A percentile compares a stretch with the other conserved stretches of the same genome.
Conservation (phyloP, 768 basidiomycete species). For the Kwoniella newhampshirensis region DNA sequence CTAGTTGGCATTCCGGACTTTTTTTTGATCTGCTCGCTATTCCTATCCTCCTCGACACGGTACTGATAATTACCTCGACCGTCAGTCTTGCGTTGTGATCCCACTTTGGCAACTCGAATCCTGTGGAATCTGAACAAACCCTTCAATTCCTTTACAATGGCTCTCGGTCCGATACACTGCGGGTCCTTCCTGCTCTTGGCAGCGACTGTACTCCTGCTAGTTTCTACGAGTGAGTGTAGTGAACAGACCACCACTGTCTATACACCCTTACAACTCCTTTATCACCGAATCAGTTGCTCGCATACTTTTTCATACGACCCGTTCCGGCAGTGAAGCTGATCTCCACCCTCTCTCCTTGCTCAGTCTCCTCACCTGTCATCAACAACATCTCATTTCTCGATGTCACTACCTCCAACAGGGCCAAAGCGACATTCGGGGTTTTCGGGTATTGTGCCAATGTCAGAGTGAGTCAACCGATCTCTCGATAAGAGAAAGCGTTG, state of each 20-base stretch:
- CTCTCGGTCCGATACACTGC: constrained; percentile 25
- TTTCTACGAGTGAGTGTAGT: constrained; percentile 34
- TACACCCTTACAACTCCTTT: not conserved
- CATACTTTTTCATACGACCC: too few relatives aligned
- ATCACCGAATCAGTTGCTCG: not conserved
- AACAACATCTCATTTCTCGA: constrained; percentile 39
- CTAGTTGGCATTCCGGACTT: too few relatives aligned
- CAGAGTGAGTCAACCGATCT: constrained; percentile 11
- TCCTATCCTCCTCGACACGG: too few relatives aligned
- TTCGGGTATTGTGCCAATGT: constrained; percentile 42
- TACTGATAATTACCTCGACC: too few relatives aligned
- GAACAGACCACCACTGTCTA: too few relatives aligned
- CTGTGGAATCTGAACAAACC: not conserved
- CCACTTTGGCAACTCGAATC: not conserved
- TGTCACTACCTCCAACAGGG: constrained; percentile 12
- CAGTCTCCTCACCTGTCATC: constrained; percentile 37
- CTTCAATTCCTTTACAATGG: constrained; percentile 16
- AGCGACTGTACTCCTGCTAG: constrained; percentile 33
- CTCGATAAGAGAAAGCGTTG: not conserved
- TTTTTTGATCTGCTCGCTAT: too few relatives aligned
- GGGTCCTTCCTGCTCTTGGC: constrained; percentile 43
- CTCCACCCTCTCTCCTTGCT: not conserved
- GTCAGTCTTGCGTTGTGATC: too few relatives aligned
- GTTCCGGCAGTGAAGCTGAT: too few relatives aligned
- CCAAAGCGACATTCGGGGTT: constrained; percentile 28